Conservation (phyloP, 441 rosid genomes). For the Arabidopsis lyrata region DNA sequence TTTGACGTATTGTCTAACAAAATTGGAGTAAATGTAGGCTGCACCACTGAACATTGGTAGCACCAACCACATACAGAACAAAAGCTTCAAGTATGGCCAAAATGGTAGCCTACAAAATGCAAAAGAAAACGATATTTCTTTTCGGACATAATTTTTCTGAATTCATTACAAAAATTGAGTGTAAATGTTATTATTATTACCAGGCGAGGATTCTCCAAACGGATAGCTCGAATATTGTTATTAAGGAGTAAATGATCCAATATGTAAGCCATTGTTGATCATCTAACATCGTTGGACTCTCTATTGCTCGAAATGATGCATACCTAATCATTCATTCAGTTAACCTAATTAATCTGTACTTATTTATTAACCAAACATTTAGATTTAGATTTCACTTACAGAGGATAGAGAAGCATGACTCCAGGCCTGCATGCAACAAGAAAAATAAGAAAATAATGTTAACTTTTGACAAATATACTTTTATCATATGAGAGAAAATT, state of each 20-base stretch:
- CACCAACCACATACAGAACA: constrained; percentile 72
- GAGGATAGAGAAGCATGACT: constrained; percentile 85
- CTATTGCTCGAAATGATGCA: constrained; percentile 76
- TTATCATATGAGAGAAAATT: background rate
- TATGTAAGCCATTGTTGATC: constrained; percentile 84
- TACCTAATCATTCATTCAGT: constrained; percentile 46
- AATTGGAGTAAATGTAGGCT: constrained; percentile 62
- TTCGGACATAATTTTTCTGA: too few relatives aligned
- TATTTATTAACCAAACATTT: background rate
- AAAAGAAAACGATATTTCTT: background rate
- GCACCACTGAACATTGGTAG: constrained; percentile 74
- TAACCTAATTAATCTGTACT: background rate
- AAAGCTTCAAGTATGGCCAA: constrained; percentile 66
- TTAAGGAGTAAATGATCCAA: constrained; percentile 75
- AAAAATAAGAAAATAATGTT: constrained; percentile 14
- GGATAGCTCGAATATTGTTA: constrained; percentile 66
- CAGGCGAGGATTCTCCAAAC: constrained; percentile 58
- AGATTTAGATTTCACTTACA: constrained; percentile 58
- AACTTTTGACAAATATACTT: background rate
- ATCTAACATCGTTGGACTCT: constrained; percentile 65
- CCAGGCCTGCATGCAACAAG: constrained; percentile 66
- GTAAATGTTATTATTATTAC: too few relatives aligned
- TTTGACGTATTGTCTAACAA: constrained; percentile 63
- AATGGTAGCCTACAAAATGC: constrained; percentile 62
- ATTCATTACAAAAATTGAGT: too few relatives aligned